Percentiles rank a stretch among this genome's conserved stretches.
Evolutionary conservation across 2,329 filamentous ascomycete genomes (phyloP).

Genomic region (Acarospora socialis): DNA sequence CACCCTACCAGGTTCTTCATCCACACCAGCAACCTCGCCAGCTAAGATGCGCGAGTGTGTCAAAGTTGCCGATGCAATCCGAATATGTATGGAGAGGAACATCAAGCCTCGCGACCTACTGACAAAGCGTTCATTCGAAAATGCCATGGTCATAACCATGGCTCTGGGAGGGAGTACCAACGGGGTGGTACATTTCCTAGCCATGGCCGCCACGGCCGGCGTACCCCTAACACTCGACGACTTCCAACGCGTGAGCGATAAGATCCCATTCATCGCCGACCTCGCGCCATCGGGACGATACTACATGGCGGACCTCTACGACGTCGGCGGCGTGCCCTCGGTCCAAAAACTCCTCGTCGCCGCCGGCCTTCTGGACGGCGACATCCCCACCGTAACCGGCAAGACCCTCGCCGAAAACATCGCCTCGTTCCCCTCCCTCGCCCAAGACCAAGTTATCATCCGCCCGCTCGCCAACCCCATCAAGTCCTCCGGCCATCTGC

Average conservation of each 20-base stretch:
- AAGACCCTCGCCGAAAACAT: slow-evolving; percentile 74
- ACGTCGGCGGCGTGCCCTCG: slow-evolving; percentile 70
- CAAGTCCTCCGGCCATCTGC: slow-evolving; percentile 74
- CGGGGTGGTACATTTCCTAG: slow-evolving; percentile 74
- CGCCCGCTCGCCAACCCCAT: slow-evolving; percentile 68
- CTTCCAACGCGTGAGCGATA: slow-evolving; percentile 65
- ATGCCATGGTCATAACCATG: slow-evolving; percentile 82
- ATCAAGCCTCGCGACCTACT: slow-evolving; percentile 69
- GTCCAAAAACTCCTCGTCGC: slow-evolving; percentile 78
- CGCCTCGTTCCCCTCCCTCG: slow-evolving; percentile 58
- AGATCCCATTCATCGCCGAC: slow-evolving; percentile 75
- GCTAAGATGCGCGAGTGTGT: slow-evolving; percentile 79
- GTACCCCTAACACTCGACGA: slow-evolving; percentile 68
- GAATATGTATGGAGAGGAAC: slow-evolving; percentile 64
- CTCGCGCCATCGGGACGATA: slow-evolving; percentile 72
- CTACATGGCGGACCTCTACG: slow-evolving; percentile 77
- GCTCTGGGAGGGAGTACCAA: slow-evolving; percentile 84
- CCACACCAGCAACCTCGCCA: slow-evolving; percentile 64
- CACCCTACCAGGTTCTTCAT: slow-evolving; percentile 68
- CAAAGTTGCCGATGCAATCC: slow-evolving; percentile 65
- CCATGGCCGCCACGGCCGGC: slow-evolving; percentile 76
- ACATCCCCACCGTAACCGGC: slow-evolving; percentile 68
- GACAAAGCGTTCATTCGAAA: slow-evolving; percentile 70
- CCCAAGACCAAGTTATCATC: slow-evolving; percentile 71
- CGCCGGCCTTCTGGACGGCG: slow-evolving; percentile 59